These are phyloP conservation scores for Cyathus striatus DNA, from an alignment of 768 basidiomycete species.

Conservation along the genomic window DNA sequence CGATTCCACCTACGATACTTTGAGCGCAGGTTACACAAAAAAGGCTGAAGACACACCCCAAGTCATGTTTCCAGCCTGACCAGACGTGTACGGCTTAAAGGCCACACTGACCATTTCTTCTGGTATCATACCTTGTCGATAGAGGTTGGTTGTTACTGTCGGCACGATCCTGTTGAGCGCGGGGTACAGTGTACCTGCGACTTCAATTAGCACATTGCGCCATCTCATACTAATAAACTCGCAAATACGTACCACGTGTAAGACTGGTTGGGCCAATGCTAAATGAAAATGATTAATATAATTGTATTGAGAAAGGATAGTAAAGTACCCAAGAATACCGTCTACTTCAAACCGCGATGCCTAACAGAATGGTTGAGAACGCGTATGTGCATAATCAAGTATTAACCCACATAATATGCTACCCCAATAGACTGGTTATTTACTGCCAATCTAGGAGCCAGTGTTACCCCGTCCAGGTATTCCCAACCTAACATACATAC, in stretches of 20 bases:
- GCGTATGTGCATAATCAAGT: no score
- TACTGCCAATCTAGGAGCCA: conserved; percentile 46
- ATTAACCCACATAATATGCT: conserved; percentile 27
- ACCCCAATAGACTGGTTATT: conserved; percentile 60
- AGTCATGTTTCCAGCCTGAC: conserved; percentile 32
- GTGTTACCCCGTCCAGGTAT: conserved; percentile 48
- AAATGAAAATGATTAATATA: conserved; percentile 1
- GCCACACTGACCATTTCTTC: conserved; percentile 35
- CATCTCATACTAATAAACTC: neutral
- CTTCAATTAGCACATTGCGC: neutral
- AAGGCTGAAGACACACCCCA: conserved; percentile 27
- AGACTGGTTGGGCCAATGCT: conserved; percentile 60
- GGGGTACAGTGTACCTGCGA: conserved; percentile 19
- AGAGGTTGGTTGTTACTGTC: conserved; percentile 46
- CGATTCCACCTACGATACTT: conserved; percentile 30
- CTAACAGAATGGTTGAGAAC: conserved; percentile 11
- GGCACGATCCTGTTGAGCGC: conserved; percentile 22
- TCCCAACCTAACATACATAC: conserved; percentile 28
- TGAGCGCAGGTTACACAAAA: conserved; percentile 1
- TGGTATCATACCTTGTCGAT: conserved; percentile 26
- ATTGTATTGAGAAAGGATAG: neutral
- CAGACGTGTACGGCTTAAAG: conserved; percentile 35
- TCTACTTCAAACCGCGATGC: conserved; percentile 49
- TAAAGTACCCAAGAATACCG: conserved; percentile 57
- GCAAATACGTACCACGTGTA: conserved; percentile 34